Evolutionary conservation across 768 basidiomycete species (phyloP).

Genomic region (Wakefieldia striispora): DNA sequence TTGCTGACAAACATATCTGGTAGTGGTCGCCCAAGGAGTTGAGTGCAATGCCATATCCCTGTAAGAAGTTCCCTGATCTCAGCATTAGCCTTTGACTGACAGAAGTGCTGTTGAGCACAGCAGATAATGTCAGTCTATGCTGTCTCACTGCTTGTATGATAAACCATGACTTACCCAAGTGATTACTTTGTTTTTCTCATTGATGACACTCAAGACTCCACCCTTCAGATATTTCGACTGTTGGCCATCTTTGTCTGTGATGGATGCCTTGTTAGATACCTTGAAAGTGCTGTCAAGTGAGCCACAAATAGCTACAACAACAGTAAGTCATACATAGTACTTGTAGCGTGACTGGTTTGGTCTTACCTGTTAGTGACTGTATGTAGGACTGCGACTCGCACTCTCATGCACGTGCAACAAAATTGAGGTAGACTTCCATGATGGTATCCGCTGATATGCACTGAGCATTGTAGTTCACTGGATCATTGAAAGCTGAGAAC

Average conservation of each 20-base stretch:
- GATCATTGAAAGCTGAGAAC: not conserved
- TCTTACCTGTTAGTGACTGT: not conserved
- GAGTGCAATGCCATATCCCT: too few relatives aligned
- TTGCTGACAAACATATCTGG: slow-evolving; percentile 17
- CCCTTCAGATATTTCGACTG: not conserved
- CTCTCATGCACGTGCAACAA: not conserved
- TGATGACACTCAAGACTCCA: not conserved
- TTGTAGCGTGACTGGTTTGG: too few relatives aligned
- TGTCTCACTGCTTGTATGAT: too few relatives aligned
- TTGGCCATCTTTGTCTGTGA: not conserved
- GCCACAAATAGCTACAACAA: too few relatives aligned
- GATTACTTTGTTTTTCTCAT: not conserved
- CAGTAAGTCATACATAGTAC: too few relatives aligned
- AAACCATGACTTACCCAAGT: not conserved
- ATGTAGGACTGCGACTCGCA: not conserved
- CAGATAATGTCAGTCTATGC: too few relatives aligned
- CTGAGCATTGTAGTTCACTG: not conserved
- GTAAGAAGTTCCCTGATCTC: too few relatives aligned
- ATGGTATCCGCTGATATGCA: not conserved
- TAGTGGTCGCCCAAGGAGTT: slow-evolving; percentile 1
- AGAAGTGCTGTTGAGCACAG: too few relatives aligned
- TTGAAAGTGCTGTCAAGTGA: too few relatives aligned
- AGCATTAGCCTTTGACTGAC: too few relatives aligned
- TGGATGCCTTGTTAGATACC: not conserved
- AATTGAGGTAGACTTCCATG: not conserved